Conservation (phyloP, 257 asterid species). For the Rehmannia glutinosa region DNA sequence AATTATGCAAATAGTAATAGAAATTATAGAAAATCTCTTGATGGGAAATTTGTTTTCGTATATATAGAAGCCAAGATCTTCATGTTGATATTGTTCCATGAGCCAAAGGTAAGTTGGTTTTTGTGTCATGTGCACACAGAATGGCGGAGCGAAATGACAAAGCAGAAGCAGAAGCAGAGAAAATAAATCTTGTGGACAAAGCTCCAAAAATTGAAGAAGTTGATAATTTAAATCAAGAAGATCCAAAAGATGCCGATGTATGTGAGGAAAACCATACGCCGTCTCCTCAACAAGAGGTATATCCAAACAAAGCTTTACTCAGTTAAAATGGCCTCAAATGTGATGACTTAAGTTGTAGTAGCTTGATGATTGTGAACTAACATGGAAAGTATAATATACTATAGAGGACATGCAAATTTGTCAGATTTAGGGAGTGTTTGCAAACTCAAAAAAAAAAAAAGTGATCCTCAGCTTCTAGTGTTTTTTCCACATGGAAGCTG, state of each 20-base stretch:
- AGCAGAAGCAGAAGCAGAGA: slow-evolving; percentile 23
- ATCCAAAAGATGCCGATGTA: slow-evolving; percentile 19
- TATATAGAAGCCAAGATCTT: too few species aligned
- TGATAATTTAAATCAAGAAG: slow-evolving; percentile 18
- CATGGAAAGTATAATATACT: too few species aligned
- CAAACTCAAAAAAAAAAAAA: too few species aligned
- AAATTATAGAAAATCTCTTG: neutral
- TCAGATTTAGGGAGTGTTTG: too few species aligned
- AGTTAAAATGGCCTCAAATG: too few species aligned
- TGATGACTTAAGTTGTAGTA: too few species aligned
- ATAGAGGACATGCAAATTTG: too few species aligned
- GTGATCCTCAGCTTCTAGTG: too few species aligned
- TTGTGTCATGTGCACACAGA: neutral
- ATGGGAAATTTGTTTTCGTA: neutral
- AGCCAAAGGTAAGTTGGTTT: neutral
- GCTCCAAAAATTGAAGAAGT: slow-evolving; percentile 31
- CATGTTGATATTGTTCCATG: neutral
- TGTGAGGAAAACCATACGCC: slow-evolving; percentile 20
- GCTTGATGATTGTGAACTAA: too few species aligned
- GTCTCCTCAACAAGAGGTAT: slow-evolving; percentile 40
- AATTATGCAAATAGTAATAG: too few species aligned
- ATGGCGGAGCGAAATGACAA: slow-evolving; percentile 34
- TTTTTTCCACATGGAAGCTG: too few species aligned
- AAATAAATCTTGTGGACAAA: slow-evolving; percentile 5
- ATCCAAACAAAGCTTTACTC: too few species aligned